Evolutionary conservation across 2,329 filamentous ascomycete species (phyloP).

Genomic region (Bipolaris bicolor): DNA sequence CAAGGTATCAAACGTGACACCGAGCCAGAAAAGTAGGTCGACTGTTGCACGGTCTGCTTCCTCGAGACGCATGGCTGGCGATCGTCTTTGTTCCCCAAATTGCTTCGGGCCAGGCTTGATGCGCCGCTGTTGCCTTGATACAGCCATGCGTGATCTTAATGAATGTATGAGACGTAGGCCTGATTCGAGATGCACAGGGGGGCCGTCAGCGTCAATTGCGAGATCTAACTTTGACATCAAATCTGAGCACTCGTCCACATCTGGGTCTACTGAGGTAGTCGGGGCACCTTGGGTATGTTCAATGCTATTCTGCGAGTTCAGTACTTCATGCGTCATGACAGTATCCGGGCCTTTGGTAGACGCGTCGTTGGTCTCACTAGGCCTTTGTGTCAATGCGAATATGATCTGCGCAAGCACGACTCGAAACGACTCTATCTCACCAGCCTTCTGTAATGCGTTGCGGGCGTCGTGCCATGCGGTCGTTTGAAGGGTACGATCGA

Average conservation of each 20-base stretch:
- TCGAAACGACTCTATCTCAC: slow-evolving; percentile 54
- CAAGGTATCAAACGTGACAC: slow-evolving; percentile 65
- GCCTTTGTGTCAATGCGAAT: slow-evolving; percentile 54
- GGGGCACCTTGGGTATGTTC: not conserved
- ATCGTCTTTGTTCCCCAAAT: slow-evolving; percentile 20
- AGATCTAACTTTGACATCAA: slow-evolving; percentile 40
- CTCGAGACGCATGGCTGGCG: slow-evolving; percentile 31
- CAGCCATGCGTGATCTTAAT: slow-evolving; percentile 38
- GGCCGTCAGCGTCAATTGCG: slow-evolving; percentile 44
- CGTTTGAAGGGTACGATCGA: slow-evolving; percentile 49
- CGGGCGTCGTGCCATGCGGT: slow-evolving; percentile 53
- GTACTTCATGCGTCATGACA: not conserved
- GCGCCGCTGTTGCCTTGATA: slow-evolving; percentile 22
- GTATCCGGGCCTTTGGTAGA: not conserved
- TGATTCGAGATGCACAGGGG: slow-evolving; percentile 50
- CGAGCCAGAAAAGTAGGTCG: slow-evolving; percentile 63
- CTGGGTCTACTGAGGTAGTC: slow-evolving; percentile 16
- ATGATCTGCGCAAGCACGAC: slow-evolving; percentile 55
- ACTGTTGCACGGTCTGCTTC: slow-evolving; percentile 55
- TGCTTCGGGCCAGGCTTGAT: slow-evolving; percentile 15
- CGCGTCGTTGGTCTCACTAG: slow-evolving; percentile 32
- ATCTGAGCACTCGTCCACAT: slow-evolving; percentile 35
- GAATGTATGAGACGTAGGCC: slow-evolving; percentile 51
- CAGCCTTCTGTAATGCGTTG: slow-evolving; percentile 46
- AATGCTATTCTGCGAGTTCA: not conserved